Percentiles rank a stretch among this genome's conserved stretches.
These are phyloP conservation scores for Solanum aculeatissimum DNA, from an alignment of 305 asterid species.

Conservation along the genomic window DNA sequence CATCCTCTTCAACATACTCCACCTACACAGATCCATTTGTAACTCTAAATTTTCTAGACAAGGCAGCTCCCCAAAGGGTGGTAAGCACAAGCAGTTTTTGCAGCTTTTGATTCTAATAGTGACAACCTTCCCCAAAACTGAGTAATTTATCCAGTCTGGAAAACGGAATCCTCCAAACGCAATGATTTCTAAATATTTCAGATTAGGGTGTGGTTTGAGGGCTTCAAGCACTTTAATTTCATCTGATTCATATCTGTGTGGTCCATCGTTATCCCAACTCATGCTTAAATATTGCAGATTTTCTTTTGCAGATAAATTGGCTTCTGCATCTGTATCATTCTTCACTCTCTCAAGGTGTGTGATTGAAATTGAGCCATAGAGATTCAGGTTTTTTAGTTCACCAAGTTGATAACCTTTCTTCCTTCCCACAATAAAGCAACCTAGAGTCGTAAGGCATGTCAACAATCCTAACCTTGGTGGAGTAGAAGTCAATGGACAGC, in stretches of 20 bases:
- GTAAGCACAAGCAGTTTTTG: not conserved
- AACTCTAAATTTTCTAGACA: not conserved
- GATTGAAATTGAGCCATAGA: not conserved
- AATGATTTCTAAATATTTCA: not conserved
- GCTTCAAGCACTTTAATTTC: conserved; percentile 8
- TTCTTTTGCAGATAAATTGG: not conserved
- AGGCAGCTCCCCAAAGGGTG: not conserved
- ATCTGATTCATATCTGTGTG: not conserved
- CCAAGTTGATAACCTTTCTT: not conserved
- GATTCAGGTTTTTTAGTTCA: not conserved
- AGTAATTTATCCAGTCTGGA: conserved; percentile 15
- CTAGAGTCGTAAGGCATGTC: not conserved
- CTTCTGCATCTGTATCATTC: not conserved
- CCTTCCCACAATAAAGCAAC: not conserved
- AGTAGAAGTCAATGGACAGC: not conserved
- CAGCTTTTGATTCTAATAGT: not conserved
- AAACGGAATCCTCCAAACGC: conserved; percentile 6
- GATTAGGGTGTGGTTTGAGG: conserved; percentile 14
- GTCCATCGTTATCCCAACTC: not conserved
- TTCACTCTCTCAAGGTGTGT: not conserved
- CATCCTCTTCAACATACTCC: not conserved
- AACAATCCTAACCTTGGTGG: not conserved
- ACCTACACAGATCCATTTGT: not conserved
- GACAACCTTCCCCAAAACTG: not conserved
- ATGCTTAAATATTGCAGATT: not conserved